A percentile compares a stretch with the other conserved stretches of the same genome.
phyloP scores from a whole-genome alignment of 768 basidiomycete species.

The Collybia sordida region DNA sequence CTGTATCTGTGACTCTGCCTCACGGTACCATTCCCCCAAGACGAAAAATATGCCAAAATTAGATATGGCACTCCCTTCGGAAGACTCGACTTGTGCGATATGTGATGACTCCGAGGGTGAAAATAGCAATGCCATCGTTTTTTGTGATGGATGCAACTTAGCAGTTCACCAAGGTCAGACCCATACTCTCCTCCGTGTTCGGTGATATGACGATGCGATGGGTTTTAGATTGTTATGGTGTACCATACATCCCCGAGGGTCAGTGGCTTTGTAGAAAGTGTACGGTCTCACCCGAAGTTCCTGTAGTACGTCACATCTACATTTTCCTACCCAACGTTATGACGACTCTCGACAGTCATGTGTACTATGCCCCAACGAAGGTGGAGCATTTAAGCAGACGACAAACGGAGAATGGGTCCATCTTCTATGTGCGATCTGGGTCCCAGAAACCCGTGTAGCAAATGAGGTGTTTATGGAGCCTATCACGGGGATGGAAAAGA shows the following conservation, averaged over 20 bases:
- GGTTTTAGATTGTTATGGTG: constrained; percentile 89
- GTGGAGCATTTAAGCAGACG: constrained; percentile 98
- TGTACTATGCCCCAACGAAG: constrained; percentile 94
- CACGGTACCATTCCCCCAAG: constrained; percentile 38
- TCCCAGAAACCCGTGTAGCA: constrained; percentile 89
- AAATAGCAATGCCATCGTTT: constrained; percentile 98
- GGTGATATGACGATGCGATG: neutral
- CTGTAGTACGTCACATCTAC: constrained; percentile 64
- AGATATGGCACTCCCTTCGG: constrained; percentile 82
- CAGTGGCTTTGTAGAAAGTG: constrained; percentile 99
- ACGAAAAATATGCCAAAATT: constrained; percentile 93
- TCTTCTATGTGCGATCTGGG: constrained; percentile 95
- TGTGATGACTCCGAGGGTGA: constrained; percentile 99
- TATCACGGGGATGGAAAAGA: constrained; percentile 83
- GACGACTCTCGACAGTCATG: constrained; percentile 59
- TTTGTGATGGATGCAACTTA: constrained; percentile 98
- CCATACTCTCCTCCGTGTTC: neutral
- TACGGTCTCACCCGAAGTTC: constrained; percentile 94
- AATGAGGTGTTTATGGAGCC: constrained; percentile 99
- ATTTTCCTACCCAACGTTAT: neutral
- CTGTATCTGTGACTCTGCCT: neutral
- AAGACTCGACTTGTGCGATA: constrained; percentile 95
- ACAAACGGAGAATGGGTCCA: constrained; percentile 93
- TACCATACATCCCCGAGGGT: constrained; percentile 98
- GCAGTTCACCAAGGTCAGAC: constrained; percentile 96